A percentile compares a stretch with the other conserved stretches of the same genome.
phyloP scores from a whole-genome alignment of 2,329 filamentous ascomycete species.

The Talaromyces funiculosus region DNA sequence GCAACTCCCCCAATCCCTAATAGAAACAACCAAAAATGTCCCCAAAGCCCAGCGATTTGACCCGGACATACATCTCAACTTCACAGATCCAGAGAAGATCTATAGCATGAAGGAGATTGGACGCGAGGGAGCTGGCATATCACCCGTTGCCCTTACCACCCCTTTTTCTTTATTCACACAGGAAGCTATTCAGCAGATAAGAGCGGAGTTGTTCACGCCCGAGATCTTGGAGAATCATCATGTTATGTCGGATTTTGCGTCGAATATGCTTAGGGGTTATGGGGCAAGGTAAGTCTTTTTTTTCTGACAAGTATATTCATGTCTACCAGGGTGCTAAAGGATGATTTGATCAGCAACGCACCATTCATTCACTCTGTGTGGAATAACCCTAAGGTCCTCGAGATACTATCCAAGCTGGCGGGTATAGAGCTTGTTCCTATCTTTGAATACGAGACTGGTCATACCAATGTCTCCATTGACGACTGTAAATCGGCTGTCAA shows the following conservation, averaged over 20 bases:
- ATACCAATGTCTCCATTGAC: neutral
- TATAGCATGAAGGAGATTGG: neutral
- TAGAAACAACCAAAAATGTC: neutral
- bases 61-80: neutral
- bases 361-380: neutral
- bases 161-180: neutral
- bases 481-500: neutral
- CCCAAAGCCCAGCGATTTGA: neutral
- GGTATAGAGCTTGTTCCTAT: neutral
- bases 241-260: neutral
- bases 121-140: neutral
- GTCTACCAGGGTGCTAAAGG: neutral
- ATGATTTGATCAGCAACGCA: neutral
- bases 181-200: neutral
- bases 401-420: neutral
- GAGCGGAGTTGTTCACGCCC: neutral
- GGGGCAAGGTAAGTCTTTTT: neutral
- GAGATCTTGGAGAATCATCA: neutral
- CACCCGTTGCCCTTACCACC: neutral
- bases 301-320: neutral
- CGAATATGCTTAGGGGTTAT: neutral
- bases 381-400: neutral
- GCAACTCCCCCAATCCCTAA: neutral
- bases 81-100: neutral
- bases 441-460: neutral